Evolutionary conservation across 345 rosid genomes (phyloP).

Genomic region (Gossypium stocksii): DNA sequence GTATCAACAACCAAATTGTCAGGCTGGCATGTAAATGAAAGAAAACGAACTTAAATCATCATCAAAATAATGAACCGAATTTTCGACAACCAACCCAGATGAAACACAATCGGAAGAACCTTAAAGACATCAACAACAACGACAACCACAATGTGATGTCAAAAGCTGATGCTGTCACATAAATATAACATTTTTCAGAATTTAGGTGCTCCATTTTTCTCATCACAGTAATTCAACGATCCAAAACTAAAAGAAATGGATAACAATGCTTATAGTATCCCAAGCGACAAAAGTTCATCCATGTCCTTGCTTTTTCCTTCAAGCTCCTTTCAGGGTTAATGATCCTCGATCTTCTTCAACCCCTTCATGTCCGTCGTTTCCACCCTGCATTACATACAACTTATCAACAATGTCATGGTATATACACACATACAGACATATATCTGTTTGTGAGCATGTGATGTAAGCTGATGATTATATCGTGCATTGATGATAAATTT

Average conservation of each 20-base stretch:
- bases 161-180: neutral
- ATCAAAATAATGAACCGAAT: too few relatives aligned
- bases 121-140: neutral
- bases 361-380: conserved; percentile 88
- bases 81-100: too few relatives aligned
- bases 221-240: neutral
- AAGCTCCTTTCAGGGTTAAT: conserved; percentile 27
- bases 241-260: neutral
- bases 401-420: neutral
- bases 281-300: conserved; percentile 3
- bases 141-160: neutral
- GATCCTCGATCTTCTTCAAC: conserved; percentile 76
- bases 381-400: conserved; percentile 40
- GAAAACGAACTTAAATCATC: too few relatives aligned
- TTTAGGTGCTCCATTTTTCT: neutral
- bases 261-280: conserved; percentile 4
- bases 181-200: neutral
- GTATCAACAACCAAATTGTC: too few relatives aligned
- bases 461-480: neutral
- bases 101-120: too few relatives aligned
- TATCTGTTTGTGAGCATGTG: too few relatives aligned
- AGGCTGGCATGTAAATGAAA: too few relatives aligned
- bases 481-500: neutral
- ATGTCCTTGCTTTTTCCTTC: neutral
- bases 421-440: neutral